A percentile compares a stretch with the other conserved stretches of the same genome.
These are phyloP conservation scores for Solanum paucissectum DNA, from an alignment of 257 asterid genomes.

Conservation along the genomic window DNA sequence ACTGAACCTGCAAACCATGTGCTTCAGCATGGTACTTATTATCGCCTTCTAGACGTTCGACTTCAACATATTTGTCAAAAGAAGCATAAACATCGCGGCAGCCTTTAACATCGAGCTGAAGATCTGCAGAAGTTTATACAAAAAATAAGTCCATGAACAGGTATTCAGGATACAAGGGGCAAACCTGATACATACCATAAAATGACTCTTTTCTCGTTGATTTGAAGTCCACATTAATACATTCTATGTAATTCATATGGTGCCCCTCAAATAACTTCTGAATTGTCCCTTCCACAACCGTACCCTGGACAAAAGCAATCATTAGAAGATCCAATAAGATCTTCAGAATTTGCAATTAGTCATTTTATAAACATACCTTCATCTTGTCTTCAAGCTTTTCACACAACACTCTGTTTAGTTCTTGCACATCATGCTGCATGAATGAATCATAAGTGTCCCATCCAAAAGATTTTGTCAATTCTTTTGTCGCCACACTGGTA, in stretches of 20 bases:
- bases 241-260: conserved; percentile 89
- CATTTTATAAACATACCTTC: conserved; percentile 51
- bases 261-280: conserved; percentile 98
- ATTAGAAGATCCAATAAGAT: conserved; percentile 9
- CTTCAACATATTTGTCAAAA: conserved; percentile 95
- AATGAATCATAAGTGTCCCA: conserved; percentile 98
- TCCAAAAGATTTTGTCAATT: conserved; percentile 96
- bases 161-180: neutral
- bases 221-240: conserved; percentile 91
- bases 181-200: conserved; percentile 53
- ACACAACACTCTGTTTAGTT: conserved; percentile 82
- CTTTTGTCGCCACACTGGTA: conserved; percentile 94
- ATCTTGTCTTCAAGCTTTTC: conserved; percentile 98
- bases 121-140: conserved; percentile 43
- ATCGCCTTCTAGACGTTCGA: conserved; percentile 94
- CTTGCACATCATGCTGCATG: conserved; percentile 99
- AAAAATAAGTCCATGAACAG: conserved; percentile 4
- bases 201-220: conserved; percentile 95
- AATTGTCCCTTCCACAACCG: conserved; percentile 98
- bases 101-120: conserved; percentile 97
- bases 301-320: conserved; percentile 59
- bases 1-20: conserved; percentile 86
- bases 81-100: conserved; percentile 94
- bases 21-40: conserved; percentile 94
- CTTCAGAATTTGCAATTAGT: neutral